Evolutionary conservation across 139 green algal species (phyloP).

Genomic region (Nannochloris sp.): DNA sequence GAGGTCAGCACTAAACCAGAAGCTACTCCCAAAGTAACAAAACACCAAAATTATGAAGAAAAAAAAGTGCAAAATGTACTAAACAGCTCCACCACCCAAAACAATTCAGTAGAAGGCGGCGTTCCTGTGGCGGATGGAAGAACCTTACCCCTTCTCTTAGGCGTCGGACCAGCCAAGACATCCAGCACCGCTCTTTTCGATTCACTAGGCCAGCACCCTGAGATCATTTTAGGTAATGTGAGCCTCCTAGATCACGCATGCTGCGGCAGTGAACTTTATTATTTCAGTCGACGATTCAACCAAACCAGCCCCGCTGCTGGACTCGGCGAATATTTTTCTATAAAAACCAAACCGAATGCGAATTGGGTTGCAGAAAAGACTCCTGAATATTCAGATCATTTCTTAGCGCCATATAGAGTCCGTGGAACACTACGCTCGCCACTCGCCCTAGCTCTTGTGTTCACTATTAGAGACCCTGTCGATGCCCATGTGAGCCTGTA

Average conservation of each 20-base stretch:
- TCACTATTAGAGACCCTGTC: not conserved
- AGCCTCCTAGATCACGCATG: not conserved
- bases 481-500: not conserved
- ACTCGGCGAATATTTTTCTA: not conserved
- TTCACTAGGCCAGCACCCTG: not conserved
- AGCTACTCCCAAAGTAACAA: no score
- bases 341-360: not conserved
- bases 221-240: not conserved
- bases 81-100: no score
- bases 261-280: not conserved
- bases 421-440: not conserved
- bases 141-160: not conserved
- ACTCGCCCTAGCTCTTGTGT: not conserved
- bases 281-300: not conserved
- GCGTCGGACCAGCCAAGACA: not conserved
- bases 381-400: not conserved
- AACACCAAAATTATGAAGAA: no score
- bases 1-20: no score
- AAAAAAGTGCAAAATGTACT: no score
- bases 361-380: slow-evolving; percentile 1
- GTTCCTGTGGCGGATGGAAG: no score
- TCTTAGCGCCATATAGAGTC: not conserved
- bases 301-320: not conserved
- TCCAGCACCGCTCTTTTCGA: not conserved
- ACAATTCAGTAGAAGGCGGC: no score